Evolutionary conservation across 352 stramenopile genomes (phyloP).

Genomic region (Pythium biforme): DNA sequence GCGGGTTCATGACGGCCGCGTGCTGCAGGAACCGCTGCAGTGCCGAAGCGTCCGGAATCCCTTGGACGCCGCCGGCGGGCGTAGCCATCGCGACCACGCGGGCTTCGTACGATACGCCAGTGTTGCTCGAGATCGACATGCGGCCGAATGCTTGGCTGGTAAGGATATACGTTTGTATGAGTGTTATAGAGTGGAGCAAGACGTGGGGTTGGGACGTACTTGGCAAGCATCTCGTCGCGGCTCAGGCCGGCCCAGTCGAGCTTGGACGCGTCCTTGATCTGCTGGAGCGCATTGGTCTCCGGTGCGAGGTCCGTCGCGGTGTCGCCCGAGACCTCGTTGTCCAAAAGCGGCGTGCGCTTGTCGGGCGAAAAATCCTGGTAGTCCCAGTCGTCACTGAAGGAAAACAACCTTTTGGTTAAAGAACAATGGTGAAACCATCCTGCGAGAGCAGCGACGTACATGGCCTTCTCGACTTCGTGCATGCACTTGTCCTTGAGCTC

Average conservation of each 20-base stretch:
- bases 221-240: constrained; percentile 41
- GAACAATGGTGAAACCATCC: neutral
- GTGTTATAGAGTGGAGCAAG: no score
- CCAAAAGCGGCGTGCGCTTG: constrained; percentile 56
- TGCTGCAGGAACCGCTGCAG: constrained; percentile 49
- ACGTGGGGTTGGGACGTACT: constrained; percentile 31
- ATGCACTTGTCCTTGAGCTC: constrained; percentile 65
- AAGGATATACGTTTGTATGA: neutral
- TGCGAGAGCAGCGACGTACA: constrained; percentile 29
- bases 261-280: constrained; percentile 31
- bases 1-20: constrained; percentile 35
- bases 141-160: constrained; percentile 23
- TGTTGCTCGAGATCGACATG: constrained; percentile 1
- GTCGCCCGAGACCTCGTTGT: constrained; percentile 46
- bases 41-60: constrained; percentile 44
- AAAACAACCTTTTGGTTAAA: neutral
- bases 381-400: constrained; percentile 61
- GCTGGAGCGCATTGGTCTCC: constrained; percentile 36
- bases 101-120: constrained; percentile 34
- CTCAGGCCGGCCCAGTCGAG: constrained; percentile 48
- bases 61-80: constrained; percentile 46
- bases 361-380: constrained; percentile 69
- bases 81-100: constrained; percentile 55
- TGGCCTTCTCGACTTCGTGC: constrained; percentile 52
- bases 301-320: constrained; percentile 28